A percentile compares a stretch with the other conserved stretches of the same genome.
These are phyloP conservation scores for Pythium folliculosum DNA, from an alignment of 352 stramenopile species.

Conservation along the genomic window DNA sequence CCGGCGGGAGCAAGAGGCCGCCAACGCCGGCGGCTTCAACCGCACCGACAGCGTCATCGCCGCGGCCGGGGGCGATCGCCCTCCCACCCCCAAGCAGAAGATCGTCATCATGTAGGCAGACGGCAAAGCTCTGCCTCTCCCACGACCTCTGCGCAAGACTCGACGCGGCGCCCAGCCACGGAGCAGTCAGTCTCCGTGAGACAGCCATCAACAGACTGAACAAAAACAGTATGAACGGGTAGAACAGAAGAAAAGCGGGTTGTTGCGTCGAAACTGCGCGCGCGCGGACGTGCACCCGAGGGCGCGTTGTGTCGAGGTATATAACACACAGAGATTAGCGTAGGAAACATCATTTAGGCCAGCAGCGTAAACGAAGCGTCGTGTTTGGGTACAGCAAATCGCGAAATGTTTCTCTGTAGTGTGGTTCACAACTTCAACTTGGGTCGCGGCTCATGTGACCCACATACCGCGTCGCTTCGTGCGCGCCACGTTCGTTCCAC, in stretches of 20 bases:
- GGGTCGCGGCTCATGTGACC: background rate
- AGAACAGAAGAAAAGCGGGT: background rate
- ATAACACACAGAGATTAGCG: background rate
- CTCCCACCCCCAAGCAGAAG: slow-evolving; percentile 69
- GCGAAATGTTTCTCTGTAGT: background rate
- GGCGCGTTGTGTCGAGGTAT: background rate
- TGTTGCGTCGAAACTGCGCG: too few species aligned
- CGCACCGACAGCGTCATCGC: slow-evolving; percentile 41
- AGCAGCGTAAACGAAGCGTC: background rate
- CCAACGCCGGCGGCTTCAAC: slow-evolving; percentile 48
- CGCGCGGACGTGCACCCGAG: too few species aligned
- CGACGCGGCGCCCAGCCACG: background rate
- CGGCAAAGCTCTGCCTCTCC: background rate
- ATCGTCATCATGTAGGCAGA: slow-evolving; percentile 76
- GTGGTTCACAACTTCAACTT: background rate
- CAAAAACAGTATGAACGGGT: background rate
- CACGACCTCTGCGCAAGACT: background rate
- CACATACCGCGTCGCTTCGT: slow-evolving; percentile 17
- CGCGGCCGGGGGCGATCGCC: slow-evolving; percentile 31
- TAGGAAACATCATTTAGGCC: slow-evolving; percentile 2
- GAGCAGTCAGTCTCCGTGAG: too few species aligned
- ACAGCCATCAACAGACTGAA: background rate
- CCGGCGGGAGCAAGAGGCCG: slow-evolving; percentile 58
- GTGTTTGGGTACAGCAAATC: background rate
- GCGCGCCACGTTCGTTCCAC: background rate